phyloP scores from a whole-genome alignment of 345 rosid species.

The Salix suchowensis region DNA sequence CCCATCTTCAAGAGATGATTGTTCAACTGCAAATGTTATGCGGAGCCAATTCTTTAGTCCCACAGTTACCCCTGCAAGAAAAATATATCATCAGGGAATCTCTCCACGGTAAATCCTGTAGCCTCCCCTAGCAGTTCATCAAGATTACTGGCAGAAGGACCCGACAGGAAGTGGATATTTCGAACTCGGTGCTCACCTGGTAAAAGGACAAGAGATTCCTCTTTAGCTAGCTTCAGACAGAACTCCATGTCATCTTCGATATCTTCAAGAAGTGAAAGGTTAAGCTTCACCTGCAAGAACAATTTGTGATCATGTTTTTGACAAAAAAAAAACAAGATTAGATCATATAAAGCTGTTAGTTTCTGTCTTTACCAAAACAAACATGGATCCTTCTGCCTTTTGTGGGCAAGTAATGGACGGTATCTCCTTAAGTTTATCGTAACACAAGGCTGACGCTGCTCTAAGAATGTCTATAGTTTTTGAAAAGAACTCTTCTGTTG shows the following conservation, averaged over 20 bases:
- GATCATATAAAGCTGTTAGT: neutral
- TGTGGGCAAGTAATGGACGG: neutral
- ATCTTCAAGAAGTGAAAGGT: neutral
- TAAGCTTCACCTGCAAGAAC: neutral
- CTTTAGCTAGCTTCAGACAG: too few relatives aligned
- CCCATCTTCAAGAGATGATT: slow-evolving; percentile 33
- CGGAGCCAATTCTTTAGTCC: slow-evolving; percentile 55
- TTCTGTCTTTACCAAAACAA: neutral
- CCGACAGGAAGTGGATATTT: too few relatives aligned
- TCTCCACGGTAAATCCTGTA: too few relatives aligned
- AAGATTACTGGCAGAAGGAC: too few relatives aligned
- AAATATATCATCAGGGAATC: too few relatives aligned
- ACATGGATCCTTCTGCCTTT: neutral
- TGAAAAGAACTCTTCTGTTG: neutral
- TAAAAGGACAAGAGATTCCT: too few relatives aligned
- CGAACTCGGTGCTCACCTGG: too few relatives aligned
- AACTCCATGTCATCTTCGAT: too few relatives aligned
- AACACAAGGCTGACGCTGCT: neutral
- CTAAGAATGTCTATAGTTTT: neutral
- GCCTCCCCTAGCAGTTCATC: too few relatives aligned
- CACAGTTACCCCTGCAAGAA: slow-evolving; percentile 26
- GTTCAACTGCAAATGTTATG: slow-evolving; percentile 41
- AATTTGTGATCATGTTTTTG: neutral
- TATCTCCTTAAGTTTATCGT: neutral
- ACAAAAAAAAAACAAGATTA: neutral